phyloP scores from a whole-genome alignment of 2,329 filamentous ascomycete species.

The Penicillium occitanis region DNA sequence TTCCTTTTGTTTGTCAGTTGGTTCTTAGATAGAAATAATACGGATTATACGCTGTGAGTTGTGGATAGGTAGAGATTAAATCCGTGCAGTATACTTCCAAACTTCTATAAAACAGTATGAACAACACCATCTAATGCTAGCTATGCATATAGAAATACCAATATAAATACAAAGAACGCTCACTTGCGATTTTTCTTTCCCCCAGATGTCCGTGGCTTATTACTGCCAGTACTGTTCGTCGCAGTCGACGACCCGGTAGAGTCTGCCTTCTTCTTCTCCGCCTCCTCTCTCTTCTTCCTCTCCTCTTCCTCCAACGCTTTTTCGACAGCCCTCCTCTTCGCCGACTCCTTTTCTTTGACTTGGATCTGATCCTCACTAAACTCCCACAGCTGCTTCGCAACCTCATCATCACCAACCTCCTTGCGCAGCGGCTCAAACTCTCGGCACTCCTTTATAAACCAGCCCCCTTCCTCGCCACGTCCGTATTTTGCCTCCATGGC shows the following conservation, averaged over 20 bases:
- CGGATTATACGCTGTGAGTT: background rate
- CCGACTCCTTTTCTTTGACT: slow-evolving; percentile 75
- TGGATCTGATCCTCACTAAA: slow-evolving; percentile 83
- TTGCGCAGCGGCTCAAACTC: slow-evolving; percentile 68
- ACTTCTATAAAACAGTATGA: background rate
- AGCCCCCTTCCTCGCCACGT: slow-evolving; percentile 60
- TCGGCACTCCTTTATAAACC: slow-evolving; percentile 83
- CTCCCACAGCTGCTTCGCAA: slow-evolving; percentile 86
- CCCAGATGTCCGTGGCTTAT: slow-evolving; percentile 9
- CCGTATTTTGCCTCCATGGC: slow-evolving; percentile 73
- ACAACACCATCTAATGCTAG: slow-evolving; percentile 8
- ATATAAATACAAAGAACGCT: background rate
- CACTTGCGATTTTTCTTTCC: slow-evolving; percentile 25
- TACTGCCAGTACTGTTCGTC: background rate
- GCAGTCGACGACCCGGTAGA: slow-evolving; percentile 1
- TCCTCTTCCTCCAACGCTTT: slow-evolving; percentile 52
- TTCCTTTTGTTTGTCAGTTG: background rate
- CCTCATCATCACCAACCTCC: slow-evolving; percentile 74
- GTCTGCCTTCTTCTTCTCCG: background rate
- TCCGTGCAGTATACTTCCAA: background rate
- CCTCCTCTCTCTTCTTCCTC: slow-evolving; percentile 8
- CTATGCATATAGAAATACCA: background rate
- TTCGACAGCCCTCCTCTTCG: slow-evolving; percentile 58
- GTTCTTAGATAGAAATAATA: background rate
- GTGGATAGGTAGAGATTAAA: background rate